These are phyloP conservation scores for Penicillium paradoxum DNA, from an alignment of 495 filamentous ascomycete genomes.

Conservation along the genomic window DNA sequence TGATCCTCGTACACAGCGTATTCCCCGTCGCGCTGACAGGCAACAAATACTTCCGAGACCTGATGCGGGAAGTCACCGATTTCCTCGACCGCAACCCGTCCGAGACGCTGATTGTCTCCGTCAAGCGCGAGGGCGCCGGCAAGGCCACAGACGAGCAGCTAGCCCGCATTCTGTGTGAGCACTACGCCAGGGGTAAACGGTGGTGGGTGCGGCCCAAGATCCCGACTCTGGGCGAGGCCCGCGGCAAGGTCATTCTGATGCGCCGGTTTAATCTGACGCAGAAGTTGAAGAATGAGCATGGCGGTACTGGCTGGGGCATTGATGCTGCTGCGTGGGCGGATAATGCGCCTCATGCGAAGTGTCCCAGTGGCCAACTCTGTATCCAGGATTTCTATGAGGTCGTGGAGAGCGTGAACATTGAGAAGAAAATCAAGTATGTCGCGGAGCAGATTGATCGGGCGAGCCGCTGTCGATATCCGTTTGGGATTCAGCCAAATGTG, in stretches of 20 bases:
- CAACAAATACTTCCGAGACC: constrained; percentile 66
- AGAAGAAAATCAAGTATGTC: constrained; percentile 71
- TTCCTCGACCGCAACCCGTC: constrained; percentile 76
- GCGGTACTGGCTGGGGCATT: constrained; percentile 69
- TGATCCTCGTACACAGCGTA: constrained; percentile 69
- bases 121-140: constrained; percentile 89
- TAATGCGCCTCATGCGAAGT: constrained; percentile 73
- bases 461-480: constrained; percentile 44
- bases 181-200: constrained; percentile 58
- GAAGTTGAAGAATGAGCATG: constrained; percentile 52
- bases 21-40: constrained; percentile 72
- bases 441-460: constrained; percentile 72
- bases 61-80: constrained; percentile 61
- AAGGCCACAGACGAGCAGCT: constrained; percentile 76
- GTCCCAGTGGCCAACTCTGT: constrained; percentile 68
- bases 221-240: constrained; percentile 72
- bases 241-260: constrained; percentile 80
- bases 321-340: constrained; percentile 82
- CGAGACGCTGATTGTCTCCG: constrained; percentile 77
- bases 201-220: constrained; percentile 83
- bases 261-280: constrained; percentile 72
- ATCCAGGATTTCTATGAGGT: constrained; percentile 98
- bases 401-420: constrained; percentile 65
- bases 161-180: constrained; percentile 59
- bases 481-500: constrained; percentile 29